Evolutionary conservation across 2,329 filamentous ascomycete species (phyloP).

Genomic region (Elsinoe ampelina): DNA sequence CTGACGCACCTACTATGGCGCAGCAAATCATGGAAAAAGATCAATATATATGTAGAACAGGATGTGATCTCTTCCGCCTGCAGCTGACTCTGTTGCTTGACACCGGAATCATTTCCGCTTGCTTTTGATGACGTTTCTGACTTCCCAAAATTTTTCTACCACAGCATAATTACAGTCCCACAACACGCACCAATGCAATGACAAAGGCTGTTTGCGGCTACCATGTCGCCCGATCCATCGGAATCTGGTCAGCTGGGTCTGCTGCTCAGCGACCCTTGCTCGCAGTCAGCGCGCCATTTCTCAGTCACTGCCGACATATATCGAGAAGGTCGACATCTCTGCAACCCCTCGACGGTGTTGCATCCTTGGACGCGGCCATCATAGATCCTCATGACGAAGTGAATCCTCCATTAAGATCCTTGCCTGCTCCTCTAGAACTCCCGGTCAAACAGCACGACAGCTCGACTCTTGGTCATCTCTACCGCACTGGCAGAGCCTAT

Average conservation of each 20-base stretch:
- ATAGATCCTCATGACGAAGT: slow-evolving; percentile 30
- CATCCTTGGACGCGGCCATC: not conserved
- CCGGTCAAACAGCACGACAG: slow-evolving; percentile 45
- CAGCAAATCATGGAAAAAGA: too few species aligned
- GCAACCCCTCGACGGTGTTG: not conserved
- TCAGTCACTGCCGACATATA: not conserved
- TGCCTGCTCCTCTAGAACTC: slow-evolving; percentile 58
- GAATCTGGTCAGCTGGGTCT: not conserved
- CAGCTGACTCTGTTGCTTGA: too few species aligned
- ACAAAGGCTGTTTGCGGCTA: not conserved
- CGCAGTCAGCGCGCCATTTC: not conserved
- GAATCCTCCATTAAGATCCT: slow-evolving; percentile 65
- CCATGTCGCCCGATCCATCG: not conserved
- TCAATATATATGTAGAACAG: too few species aligned
- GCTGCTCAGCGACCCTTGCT: not conserved
- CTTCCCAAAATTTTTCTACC: not conserved
- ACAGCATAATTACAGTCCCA: too few species aligned
- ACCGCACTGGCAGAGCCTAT: slow-evolving; percentile 63
- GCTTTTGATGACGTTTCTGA: not conserved
- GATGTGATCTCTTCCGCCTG: too few species aligned
- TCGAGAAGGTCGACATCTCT: not conserved
- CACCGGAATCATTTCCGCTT: not conserved
- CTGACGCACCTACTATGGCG: too few species aligned
- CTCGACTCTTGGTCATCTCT: slow-evolving; percentile 45
- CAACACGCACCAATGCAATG: slow-evolving; percentile 2